Evolutionary conservation across 345 rosid species (phyloP).

Genomic region (Streptanthus diversifolius): DNA sequence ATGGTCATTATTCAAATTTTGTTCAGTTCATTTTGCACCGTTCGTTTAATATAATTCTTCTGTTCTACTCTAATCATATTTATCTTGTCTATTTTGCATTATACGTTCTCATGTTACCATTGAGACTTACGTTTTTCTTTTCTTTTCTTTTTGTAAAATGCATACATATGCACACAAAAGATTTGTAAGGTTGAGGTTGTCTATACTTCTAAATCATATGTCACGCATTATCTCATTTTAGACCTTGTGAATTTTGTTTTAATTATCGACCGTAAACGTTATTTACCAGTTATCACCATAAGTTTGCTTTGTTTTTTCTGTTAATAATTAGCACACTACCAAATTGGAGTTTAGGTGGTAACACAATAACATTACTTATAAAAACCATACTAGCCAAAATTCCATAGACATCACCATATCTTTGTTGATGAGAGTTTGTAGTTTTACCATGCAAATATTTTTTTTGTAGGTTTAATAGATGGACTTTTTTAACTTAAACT

Average conservation of each 20-base stretch:
- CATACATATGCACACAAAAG: no score
- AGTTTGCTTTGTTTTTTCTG: neutral
- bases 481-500: neutral
- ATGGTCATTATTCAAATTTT: no score
- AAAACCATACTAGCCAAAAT: neutral
- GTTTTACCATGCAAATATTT: neutral
- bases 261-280: neutral
- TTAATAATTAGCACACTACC: neutral
- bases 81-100: no score
- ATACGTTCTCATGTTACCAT: no score
- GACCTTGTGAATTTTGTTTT: neutral
- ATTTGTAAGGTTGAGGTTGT: no score
- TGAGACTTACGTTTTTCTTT: no score
- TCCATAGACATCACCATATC: neutral
- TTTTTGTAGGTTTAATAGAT: neutral
- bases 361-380: neutral
- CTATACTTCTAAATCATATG: neutral
- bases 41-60: no score
- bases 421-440: no score
- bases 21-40: no score
- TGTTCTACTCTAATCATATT: no score
- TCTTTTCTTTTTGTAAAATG: no score
- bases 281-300: neutral
- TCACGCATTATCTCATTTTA: neutral
- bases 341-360: neutral